A percentile compares a stretch with the other conserved stretches of the same genome.
phyloP scores from a whole-genome alignment of 352 stramenopile species.

The Phytopythium montanum region DNA sequence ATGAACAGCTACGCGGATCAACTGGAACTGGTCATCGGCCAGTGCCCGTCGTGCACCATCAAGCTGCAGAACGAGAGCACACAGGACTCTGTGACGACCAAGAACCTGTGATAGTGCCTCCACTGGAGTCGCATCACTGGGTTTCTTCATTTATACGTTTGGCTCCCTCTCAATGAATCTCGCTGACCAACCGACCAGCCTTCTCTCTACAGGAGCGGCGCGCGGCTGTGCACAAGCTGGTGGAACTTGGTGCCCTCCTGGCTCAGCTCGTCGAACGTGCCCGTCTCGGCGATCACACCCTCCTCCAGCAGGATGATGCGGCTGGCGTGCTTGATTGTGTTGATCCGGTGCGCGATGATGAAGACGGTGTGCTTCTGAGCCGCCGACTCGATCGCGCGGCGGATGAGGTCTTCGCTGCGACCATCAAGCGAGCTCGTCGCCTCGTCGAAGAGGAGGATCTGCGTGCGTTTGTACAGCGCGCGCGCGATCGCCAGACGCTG shows the following conservation, averaged over 20 bases:
- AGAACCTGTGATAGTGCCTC: slow-evolving; percentile 6
- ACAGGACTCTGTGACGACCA: slow-evolving; percentile 30
- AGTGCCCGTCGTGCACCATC: slow-evolving; percentile 61
- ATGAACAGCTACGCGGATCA: slow-evolving; percentile 82
- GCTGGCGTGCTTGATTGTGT: slow-evolving; percentile 83
- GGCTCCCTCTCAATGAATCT: not conserved
- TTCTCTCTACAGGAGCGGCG: slow-evolving; percentile 44
- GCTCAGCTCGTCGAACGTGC: slow-evolving; percentile 76
- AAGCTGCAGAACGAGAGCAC: slow-evolving; percentile 72
- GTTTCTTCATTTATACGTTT: not conserved
- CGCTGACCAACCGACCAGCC: not conserved
- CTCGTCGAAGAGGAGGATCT: slow-evolving; percentile 83
- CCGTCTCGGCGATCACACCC: slow-evolving; percentile 71
- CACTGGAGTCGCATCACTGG: not conserved
- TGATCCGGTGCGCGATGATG: slow-evolving; percentile 82
- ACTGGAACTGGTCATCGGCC: slow-evolving; percentile 65
- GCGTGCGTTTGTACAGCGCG: slow-evolving; percentile 76
- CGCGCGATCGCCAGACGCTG: slow-evolving; percentile 90
- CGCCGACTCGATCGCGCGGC: slow-evolving; percentile 54
- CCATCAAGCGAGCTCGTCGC: slow-evolving; percentile 82
- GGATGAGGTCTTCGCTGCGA: slow-evolving; percentile 78
- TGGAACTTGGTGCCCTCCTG: slow-evolving; percentile 77
- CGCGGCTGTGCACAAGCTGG: slow-evolving; percentile 61
- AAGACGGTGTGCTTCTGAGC: slow-evolving; percentile 74
- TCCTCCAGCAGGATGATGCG: slow-evolving; percentile 82